Base-by-base conservation (phyloP, 345 rosid genomes). In the Eutrema yunnanense region DNA sequence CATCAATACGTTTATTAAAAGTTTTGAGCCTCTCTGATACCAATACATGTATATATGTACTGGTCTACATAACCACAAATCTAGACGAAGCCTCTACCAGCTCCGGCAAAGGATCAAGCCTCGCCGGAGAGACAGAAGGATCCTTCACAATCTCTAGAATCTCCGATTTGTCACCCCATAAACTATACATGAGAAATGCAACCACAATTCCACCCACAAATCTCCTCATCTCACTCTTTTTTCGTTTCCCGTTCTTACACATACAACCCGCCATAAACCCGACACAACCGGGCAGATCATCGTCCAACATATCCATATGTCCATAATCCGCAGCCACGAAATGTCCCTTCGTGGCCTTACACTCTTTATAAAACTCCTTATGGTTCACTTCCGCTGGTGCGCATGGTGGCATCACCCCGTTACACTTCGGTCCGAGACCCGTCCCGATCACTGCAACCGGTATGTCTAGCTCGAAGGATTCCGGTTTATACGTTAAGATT, bases 231-330 rank as follows among this genome's bases (percentile, higher is more conserved):
- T 51, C 65, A 33, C 50, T 62, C 49, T 76, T 76, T 3, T 62
- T 26, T 0, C 63, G 11, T 19, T 62, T 46, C 29, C 71, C 71
- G 2, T 69, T 76, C 65, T 76, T 76, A 40, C 79, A 76, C 70
- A 62, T 12, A 53, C 79, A 69, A 44, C 69, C 79, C 2, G 69
- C 73, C 73, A 68, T 16, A 52, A 42, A 58, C 74, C 79, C 74
- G 40, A 68, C 36, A 47, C 52, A 36, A 68, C 69, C 69, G 16
- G 56, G 74, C 49, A 75, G 38, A 36, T 62, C 42, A 46, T 76
- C 75, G 52, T 76, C 79, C 65, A 76, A 76, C 79, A 76, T 76
- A 55, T 69, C 79, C 79, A 76, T 76, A 32, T 76, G 79, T 54
- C 79, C 79, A 9, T 62, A 69, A 44, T 76, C 65, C 44, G 79